Percentiles rank a stretch among this genome's conserved stretches.
Conservation (phyloP, 2,329 filamentous ascomycete species). For the Diaporthe destruens region DNA sequence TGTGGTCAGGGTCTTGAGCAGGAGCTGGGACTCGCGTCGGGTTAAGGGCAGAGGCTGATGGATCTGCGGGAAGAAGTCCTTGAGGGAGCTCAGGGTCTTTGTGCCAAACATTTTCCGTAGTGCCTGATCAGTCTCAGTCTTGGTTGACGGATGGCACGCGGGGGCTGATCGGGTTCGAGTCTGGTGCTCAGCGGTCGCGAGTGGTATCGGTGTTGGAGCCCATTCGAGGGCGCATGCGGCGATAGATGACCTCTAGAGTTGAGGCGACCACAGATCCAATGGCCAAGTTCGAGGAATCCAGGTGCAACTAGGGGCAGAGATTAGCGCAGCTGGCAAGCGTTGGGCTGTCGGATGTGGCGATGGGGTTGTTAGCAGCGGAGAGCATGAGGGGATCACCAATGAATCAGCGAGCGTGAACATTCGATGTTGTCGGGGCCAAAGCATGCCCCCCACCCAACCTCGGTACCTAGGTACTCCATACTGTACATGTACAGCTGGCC, state of each 20-base stretch:
- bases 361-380: not conserved
- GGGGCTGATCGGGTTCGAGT: not conserved
- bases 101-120: slow-evolving; percentile 51
- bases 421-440: not conserved
- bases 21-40: slow-evolving; percentile 63
- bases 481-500: not conserved
- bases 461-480: not conserved
- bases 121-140: slow-evolving; percentile 34
- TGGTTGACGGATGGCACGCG: slow-evolving; percentile 2
- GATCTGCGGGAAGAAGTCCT: slow-evolving; percentile 57
- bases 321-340: not conserved
- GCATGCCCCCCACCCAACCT: not conserved
- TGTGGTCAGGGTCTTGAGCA: slow-evolving; percentile 67
- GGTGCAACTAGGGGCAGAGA: not conserved
- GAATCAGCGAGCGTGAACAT: not conserved
- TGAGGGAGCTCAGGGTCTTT: slow-evolving; percentile 54
- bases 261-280: not conserved
- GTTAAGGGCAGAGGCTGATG: slow-evolving; percentile 67
- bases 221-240: slow-evolving; percentile 23
- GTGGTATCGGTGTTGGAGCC: not conserved
- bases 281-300: too few species aligned
- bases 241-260: not conserved
- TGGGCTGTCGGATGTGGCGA: not conserved
- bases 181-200: slow-evolving; percentile 1
- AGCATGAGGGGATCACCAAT: not conserved